A percentile compares a stretch with the other conserved stretches of the same genome.
phyloP scores from a whole-genome alignment of 345 rosid species.

The Raphanus raphanistrum region DNA sequence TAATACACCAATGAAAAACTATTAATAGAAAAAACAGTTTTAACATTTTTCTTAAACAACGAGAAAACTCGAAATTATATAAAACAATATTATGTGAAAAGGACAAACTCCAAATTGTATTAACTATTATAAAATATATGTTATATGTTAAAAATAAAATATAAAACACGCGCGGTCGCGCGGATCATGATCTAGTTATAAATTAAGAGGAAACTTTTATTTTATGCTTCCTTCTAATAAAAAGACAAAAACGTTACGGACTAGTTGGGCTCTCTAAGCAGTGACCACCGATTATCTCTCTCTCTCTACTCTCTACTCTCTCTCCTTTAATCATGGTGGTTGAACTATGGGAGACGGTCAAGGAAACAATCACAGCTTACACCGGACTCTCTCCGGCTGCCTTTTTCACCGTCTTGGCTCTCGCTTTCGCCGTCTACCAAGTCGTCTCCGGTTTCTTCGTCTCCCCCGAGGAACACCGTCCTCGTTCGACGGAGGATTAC shows the following conservation, averaged over 20 bases:
- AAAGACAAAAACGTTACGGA: not conserved
- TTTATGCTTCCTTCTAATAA: not conserved
- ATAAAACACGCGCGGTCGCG: too few species aligned
- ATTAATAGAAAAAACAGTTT: too few species aligned
- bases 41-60: too few species aligned
- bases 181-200: too few species aligned
- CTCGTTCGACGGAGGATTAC: conserved; percentile 43
- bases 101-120: too few species aligned
- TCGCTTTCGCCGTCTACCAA: conserved; percentile 71
- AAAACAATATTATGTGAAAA: too few species aligned
- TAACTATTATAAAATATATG: too few species aligned
- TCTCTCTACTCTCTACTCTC: not conserved
- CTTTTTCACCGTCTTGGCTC: conserved; percentile 74
- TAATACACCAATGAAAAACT: too few species aligned
- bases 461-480: conserved; percentile 45
- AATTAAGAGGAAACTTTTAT: not conserved
- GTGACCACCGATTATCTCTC: conserved; percentile 1
- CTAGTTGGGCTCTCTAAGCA: not conserved
- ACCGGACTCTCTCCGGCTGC: conserved; percentile 88
- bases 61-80: too few species aligned
- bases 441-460: conserved; percentile 65
- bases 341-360: conserved; percentile 83
- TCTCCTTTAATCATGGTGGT: conserved; percentile 53
- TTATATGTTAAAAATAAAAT: too few species aligned
- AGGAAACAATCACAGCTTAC: conserved; percentile 76